phyloP scores from a whole-genome alignment of 1,284 basidiomycete species.

The Cryptococcus hybrid region DNA sequence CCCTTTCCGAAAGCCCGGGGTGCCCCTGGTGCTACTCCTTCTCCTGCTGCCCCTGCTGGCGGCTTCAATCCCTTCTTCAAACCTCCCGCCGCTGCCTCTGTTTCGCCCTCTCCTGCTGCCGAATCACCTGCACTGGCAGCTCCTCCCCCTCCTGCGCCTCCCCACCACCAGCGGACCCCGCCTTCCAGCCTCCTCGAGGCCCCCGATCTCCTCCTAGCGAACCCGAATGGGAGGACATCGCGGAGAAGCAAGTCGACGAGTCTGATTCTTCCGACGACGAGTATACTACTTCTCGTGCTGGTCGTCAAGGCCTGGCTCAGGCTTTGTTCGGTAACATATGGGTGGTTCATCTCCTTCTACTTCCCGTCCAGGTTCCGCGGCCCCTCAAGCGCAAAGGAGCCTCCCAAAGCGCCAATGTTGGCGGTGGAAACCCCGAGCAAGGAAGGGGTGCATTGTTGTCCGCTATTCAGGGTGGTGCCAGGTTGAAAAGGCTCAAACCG shows the following conservation, averaged over 20 bases:
- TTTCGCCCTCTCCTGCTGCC: slow-evolving; percentile 9
- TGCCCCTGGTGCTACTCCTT: slow-evolving; percentile 13
- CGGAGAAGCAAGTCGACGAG: slow-evolving; percentile 66
- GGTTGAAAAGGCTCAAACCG: slow-evolving; percentile 76
- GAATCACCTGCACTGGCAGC: slow-evolving; percentile 25
- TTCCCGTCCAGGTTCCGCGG: slow-evolving; percentile 43
- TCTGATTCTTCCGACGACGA: slow-evolving; percentile 67
- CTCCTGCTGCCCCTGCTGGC: slow-evolving; percentile 24
- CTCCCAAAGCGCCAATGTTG: slow-evolving; percentile 51
- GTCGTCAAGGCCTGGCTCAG: slow-evolving; percentile 69
- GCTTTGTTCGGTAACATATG: slow-evolving; percentile 67
- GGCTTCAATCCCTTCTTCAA: slow-evolving; percentile 55
- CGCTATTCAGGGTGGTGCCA: slow-evolving; percentile 78
- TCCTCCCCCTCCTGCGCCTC: slow-evolving; percentile 36
- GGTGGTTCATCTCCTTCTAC: slow-evolving; percentile 22
- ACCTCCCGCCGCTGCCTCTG: slow-evolving; percentile 38
- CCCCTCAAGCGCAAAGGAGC: slow-evolving; percentile 35
- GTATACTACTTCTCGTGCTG: slow-evolving; percentile 74
- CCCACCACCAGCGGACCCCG: slow-evolving; percentile 43
- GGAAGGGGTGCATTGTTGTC: slow-evolving; percentile 65
- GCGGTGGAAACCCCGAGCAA: slow-evolving; percentile 47
- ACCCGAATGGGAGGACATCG: slow-evolving; percentile 80
- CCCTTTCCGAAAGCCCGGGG: slow-evolving; percentile 52
- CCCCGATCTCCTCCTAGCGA: slow-evolving; percentile 55
- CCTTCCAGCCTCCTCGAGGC: slow-evolving; percentile 26